phyloP scores from a whole-genome alignment of 805 yeast genomes.

The Priceomyces melissophilus region DNA sequence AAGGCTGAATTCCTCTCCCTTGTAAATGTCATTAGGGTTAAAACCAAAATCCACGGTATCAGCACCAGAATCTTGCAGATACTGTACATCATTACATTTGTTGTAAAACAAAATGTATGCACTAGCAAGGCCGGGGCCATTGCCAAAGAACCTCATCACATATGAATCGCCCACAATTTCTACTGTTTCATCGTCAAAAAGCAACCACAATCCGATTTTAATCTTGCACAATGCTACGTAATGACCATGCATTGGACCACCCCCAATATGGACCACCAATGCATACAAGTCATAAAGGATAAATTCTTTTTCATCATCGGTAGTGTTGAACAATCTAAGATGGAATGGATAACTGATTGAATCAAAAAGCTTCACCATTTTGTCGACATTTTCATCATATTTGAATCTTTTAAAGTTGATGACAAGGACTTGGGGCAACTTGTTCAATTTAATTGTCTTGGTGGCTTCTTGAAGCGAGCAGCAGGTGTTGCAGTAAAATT shows the following conservation, averaged over 20 bases:
- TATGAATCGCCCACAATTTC: slow-evolving; percentile 81
- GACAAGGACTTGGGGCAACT: slow-evolving; percentile 73
- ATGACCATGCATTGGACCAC: slow-evolving; percentile 98
- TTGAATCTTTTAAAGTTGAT: slow-evolving; percentile 90
- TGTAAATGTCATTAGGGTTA: slow-evolving; percentile 25
- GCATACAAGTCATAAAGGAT: slow-evolving; percentile 74
- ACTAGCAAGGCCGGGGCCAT: slow-evolving; percentile 80
- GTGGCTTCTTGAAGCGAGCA: slow-evolving; percentile 91
- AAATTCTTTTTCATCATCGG: slow-evolving; percentile 45
- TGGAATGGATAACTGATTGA: slow-evolving; percentile 76
- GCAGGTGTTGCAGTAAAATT: slow-evolving; percentile 90
- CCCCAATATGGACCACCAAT: slow-evolving; percentile 91
- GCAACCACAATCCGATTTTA: slow-evolving; percentile 76
- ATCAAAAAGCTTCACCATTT: slow-evolving; percentile 83
- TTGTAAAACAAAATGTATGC: slow-evolving; percentile 88
- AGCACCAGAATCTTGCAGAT: slow-evolving; percentile 38
- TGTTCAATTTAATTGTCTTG: slow-evolving; percentile 76
- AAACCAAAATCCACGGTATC: slow-evolving; percentile 34
- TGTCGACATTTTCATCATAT: slow-evolving; percentile 76
- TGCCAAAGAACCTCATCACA: slow-evolving; percentile 84
- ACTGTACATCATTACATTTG: slow-evolving; percentile 24
- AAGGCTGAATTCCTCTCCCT: slow-evolving; percentile 29
- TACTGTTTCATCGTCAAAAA: slow-evolving; percentile 94
- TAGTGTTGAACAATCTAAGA: slow-evolving; percentile 66
- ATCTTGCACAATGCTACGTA: slow-evolving; percentile 85